Percentiles rank a stretch among this genome's conserved stretches.
Conservation (phyloP, 2,329 filamentous ascomycete genomes). For the Trichophyton verrucosum region DNA sequence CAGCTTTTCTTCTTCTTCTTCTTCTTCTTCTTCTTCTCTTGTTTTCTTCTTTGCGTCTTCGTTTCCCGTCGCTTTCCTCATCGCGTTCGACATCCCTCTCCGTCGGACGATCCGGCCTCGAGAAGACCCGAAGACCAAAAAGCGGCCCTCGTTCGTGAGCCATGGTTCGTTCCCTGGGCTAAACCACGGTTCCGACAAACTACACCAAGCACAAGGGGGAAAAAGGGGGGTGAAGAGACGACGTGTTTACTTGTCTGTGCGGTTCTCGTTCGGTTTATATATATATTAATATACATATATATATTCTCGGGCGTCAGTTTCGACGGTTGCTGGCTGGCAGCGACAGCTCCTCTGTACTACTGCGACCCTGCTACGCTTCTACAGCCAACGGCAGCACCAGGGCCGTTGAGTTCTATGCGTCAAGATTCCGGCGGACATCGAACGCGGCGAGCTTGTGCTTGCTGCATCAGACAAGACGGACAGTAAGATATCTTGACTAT, state of each 20-base stretch:
- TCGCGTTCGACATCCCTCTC: not conserved
- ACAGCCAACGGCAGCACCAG: slow-evolving; percentile 1
- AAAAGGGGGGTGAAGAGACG: not conserved
- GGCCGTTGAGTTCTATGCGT: slow-evolving; percentile 33
- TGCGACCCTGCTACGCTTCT: not conserved
- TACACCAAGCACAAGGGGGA: not conserved
- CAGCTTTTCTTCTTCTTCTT: not conserved
- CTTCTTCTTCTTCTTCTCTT: not conserved
- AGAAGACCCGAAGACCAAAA: not conserved
- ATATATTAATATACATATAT: not conserved
- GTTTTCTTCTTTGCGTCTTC: not conserved
- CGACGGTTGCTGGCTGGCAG: not conserved
- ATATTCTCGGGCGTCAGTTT: not conserved
- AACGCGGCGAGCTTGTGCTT: slow-evolving; percentile 38
- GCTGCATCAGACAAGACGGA: slow-evolving; percentile 37
- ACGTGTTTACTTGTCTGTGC: slow-evolving; percentile 14
- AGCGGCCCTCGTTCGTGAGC: slow-evolving; percentile 16
- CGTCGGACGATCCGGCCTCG: not conserved
- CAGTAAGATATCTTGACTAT: slow-evolving; percentile 26
- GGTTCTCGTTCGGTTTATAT: not conserved
- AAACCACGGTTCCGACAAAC: slow-evolving; percentile 17
- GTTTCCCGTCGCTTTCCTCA: not conserved
- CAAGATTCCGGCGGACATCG: slow-evolving; percentile 34
- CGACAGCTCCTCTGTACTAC: not conserved
- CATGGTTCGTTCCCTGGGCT: slow-evolving; percentile 23